Evolutionary conservation across 352 stramenopile genomes (phyloP).

Genomic region (Bremia lactucae): DNA sequence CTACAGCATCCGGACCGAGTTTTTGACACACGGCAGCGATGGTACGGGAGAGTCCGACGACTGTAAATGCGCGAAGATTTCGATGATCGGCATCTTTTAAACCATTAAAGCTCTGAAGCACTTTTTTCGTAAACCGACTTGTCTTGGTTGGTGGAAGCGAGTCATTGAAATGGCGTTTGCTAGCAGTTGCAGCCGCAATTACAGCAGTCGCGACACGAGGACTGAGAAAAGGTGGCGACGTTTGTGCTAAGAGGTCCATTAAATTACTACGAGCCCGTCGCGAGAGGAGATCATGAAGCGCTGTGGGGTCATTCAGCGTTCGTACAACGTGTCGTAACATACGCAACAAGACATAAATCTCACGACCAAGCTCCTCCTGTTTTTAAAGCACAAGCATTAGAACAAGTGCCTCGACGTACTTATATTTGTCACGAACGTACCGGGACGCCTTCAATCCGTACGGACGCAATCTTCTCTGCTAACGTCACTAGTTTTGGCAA

Average conservation of each 20-base stretch:
- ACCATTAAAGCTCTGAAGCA: conserved; percentile 32
- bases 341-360: conserved; percentile 63
- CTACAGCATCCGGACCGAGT: conserved; percentile 34
- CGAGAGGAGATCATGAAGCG: conserved; percentile 41
- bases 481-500: conserved; percentile 42
- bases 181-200: conserved; percentile 32
- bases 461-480: conserved; percentile 51
- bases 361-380: conserved; percentile 52
- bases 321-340: conserved; percentile 52
- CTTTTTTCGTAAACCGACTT: conserved; percentile 22
- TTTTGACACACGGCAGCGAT: conserved; percentile 55
- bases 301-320: conserved; percentile 33
- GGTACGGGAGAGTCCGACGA: conserved; percentile 48
- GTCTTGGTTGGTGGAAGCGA: conserved; percentile 3
- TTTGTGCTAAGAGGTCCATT: conserved; percentile 40
- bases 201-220: conserved; percentile 45
- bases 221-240: conserved; percentile 58
- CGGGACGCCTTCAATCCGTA: conserved; percentile 55
- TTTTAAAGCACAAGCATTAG: background rate
- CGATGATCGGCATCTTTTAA: conserved; percentile 40
- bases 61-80: conserved; percentile 51
- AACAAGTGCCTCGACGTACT: background rate
- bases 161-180: background rate
- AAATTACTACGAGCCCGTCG: conserved; percentile 26
- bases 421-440: conserved; percentile 20